Evolutionary conservation across 495 filamentous ascomycete species (phyloP).

Genomic region (Aspergillus wentii): DNA sequence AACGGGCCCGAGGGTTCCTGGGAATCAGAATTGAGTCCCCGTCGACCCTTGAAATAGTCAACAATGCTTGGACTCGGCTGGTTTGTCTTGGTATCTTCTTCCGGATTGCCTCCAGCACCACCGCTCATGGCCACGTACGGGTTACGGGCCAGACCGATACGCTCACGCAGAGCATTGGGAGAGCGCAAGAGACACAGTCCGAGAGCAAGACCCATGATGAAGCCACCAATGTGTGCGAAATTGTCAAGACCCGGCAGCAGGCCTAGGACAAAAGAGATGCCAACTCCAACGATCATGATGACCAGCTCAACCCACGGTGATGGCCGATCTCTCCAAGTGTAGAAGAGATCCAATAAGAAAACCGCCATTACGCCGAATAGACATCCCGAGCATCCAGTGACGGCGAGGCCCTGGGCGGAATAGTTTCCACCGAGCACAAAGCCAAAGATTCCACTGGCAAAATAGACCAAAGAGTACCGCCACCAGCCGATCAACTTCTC

Average conservation of each 20-base stretch:
- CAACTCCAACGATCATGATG: constrained; percentile 78
- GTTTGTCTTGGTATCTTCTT: constrained; percentile 22
- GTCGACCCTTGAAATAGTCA: constrained; percentile 39
- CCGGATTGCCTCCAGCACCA: constrained; percentile 20
- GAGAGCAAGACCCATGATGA: constrained; percentile 84
- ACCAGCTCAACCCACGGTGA: constrained; percentile 74
- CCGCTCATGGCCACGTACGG: constrained; percentile 60
- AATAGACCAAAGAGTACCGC: constrained; percentile 82
- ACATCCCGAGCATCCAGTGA: constrained; percentile 81
- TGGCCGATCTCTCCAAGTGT: constrained; percentile 76
- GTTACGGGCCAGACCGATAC: constrained; percentile 62
- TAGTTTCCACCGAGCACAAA: constrained; percentile 95
- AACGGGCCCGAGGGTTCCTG: constrained; percentile 56
- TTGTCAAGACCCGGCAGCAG: constrained; percentile 93
- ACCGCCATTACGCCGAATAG: constrained; percentile 91
- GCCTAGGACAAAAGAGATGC: constrained; percentile 87
- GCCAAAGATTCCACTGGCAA: constrained; percentile 89
- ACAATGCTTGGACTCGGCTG: constrained; percentile 12
- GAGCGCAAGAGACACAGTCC: constrained; percentile 85
- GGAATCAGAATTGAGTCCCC: constrained; percentile 15
- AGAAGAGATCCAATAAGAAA: constrained; percentile 80
- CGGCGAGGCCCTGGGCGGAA: constrained; percentile 71
- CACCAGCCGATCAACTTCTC: constrained; percentile 81
- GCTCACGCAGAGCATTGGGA: constrained; percentile 69
- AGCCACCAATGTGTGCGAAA: constrained; percentile 95